Conservation (phyloP, 1,139 yeast genomes). For the Pneumocystis wakefieldiae region DNA sequence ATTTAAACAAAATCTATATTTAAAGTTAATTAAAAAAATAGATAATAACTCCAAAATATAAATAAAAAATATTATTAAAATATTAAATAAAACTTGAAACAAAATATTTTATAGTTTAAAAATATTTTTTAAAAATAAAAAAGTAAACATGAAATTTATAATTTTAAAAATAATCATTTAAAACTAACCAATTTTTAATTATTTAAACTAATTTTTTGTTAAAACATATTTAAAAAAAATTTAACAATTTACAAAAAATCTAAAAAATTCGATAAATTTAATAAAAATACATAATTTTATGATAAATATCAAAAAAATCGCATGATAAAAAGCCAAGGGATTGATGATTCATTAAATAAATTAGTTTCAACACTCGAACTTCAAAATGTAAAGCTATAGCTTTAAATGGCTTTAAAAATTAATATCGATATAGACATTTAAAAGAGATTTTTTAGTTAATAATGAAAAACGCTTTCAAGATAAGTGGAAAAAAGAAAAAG, state of each 20-base stretch:
- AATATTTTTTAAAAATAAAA: too few species aligned
- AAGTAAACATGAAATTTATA: too few species aligned
- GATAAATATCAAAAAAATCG: neutral
- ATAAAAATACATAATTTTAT: neutral
- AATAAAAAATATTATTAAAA: too few species aligned
- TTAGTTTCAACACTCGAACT: neutral
- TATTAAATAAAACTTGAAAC: too few species aligned
- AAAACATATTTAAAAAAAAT: neutral
- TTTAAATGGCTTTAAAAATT: neutral
- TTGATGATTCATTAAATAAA: neutral
- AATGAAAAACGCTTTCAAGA: slow-evolving; percentile 83
- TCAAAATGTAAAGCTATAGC: neutral
- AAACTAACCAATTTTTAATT: neutral
- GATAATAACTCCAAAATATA: neutral
- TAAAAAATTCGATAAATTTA: neutral
- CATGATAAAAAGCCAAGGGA: neutral
- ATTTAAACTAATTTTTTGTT: too few species aligned
- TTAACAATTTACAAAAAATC: neutral
- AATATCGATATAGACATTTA: slow-evolving; percentile 10
- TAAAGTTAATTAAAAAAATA: too few species aligned
- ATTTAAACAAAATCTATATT: neutral
- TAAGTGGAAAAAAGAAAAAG: slow-evolving; percentile 71
- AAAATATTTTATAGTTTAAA: too few species aligned
- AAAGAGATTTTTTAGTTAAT: slow-evolving; percentile 75
- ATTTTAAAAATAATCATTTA: too few species aligned